Evolutionary conservation across 2,329 filamentous ascomycete species (phyloP).

Genomic region (Neonectria hederae): DNA sequence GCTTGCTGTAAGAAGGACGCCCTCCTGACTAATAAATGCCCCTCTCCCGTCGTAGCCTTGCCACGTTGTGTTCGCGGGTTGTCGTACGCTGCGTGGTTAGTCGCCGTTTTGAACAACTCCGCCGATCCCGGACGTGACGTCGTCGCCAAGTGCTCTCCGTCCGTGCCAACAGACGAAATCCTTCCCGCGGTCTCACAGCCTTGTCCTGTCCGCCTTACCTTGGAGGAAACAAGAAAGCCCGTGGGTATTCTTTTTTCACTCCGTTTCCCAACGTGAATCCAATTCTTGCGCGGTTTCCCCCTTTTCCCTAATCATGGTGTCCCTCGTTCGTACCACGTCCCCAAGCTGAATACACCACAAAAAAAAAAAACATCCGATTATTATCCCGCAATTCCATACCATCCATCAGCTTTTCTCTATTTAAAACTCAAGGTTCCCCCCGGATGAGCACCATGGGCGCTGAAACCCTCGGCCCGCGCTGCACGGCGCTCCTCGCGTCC

Average conservation of each 20-base stretch:
- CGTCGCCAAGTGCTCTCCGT: background rate
- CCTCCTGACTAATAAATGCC: background rate
- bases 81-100: background rate
- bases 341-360: background rate
- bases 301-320: background rate
- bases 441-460: background rate
- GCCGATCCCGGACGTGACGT: background rate
- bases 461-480: constrained; percentile 30
- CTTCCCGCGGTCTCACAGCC: background rate
- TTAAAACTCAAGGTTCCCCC: constrained; percentile 3
- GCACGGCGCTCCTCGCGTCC: constrained; percentile 34
- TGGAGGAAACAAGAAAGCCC: background rate
- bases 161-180: background rate
- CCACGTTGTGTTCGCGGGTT: background rate
- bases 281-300: background rate
- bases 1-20: no score
- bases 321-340: background rate
- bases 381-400: constrained; percentile 1
- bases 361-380: background rate
- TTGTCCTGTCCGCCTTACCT: background rate
- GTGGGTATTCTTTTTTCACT: background rate
- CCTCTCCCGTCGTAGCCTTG: no score
- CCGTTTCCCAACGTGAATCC: no score
- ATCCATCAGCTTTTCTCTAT: background rate
- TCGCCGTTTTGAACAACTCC: background rate